phyloP scores from a whole-genome alignment of 2,329 filamentous ascomycete genomes.

The Trichophyton schoenleinii region DNA sequence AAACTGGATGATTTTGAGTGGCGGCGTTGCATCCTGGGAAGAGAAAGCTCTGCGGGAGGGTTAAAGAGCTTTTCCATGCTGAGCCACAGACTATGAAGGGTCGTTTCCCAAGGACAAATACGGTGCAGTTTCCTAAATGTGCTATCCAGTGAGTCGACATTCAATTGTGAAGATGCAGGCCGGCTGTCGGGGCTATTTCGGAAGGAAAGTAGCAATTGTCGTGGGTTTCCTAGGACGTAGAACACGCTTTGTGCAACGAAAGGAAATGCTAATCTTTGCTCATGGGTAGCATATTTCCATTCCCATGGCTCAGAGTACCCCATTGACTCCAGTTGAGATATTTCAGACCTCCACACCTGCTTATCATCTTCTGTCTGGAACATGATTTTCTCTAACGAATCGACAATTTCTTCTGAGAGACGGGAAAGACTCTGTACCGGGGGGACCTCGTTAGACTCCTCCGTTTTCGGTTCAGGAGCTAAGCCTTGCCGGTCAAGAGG shows the following conservation, averaged over 20 bases:
- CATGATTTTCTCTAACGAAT: constrained; percentile 26
- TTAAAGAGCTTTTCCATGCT: constrained; percentile 29
- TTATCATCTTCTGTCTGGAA: constrained; percentile 26
- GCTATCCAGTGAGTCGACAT: constrained; percentile 22
- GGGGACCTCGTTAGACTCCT: neutral
- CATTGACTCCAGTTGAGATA: constrained; percentile 25
- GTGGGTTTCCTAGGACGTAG: constrained; percentile 31
- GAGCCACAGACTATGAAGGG: constrained; percentile 32
- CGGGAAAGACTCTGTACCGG: constrained; percentile 16
- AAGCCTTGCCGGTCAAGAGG: neutral
- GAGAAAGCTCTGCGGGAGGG: constrained; percentile 26
- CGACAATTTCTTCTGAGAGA: constrained; percentile 27
- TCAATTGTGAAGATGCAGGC: constrained; percentile 8
- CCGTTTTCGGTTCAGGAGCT: neutral
- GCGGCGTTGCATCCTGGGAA: constrained; percentile 7
- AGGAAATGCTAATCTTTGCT: constrained; percentile 27
- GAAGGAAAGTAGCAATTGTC: constrained; percentile 32
- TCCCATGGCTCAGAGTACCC: constrained; percentile 28
- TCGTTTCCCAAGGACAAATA: constrained; percentile 30
- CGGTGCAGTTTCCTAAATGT: constrained; percentile 26
- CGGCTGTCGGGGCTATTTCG: constrained; percentile 14
- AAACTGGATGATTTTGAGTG: constrained; percentile 17
- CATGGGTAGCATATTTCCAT: constrained; percentile 27
- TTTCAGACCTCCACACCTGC: constrained; percentile 27
- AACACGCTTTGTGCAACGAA: constrained; percentile 35